A percentile compares a stretch with the other conserved stretches of the same genome.
These are phyloP conservation scores for Trichoderma atrobrunneum DNA, from an alignment of 2,329 filamentous ascomycete genomes.

Conservation along the genomic window DNA sequence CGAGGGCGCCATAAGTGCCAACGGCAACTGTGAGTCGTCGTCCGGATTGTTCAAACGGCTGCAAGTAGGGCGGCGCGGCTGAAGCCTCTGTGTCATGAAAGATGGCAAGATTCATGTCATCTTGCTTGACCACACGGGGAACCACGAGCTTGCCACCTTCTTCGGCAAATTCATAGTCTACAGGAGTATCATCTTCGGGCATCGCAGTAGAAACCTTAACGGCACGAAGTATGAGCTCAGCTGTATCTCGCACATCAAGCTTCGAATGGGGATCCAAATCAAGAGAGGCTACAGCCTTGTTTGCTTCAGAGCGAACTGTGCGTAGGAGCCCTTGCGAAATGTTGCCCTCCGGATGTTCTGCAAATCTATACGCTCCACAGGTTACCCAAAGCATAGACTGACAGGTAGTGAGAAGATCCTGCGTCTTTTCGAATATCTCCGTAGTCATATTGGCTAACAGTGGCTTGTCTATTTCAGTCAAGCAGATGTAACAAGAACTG, in stretches of 20 bases:
- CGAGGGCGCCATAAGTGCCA: slow-evolving; percentile 37
- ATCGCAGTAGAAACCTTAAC: slow-evolving; percentile 24
- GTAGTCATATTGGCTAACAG: slow-evolving; percentile 41
- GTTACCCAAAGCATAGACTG: slow-evolving; percentile 42
- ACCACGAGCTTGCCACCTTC: slow-evolving; percentile 29
- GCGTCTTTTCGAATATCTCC: slow-evolving; percentile 38
- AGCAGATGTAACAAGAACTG: slow-evolving; percentile 35
- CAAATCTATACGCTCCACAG: slow-evolving; percentile 38
- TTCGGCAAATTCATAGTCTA: slow-evolving; percentile 33
- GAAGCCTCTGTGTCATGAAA: slow-evolving; percentile 27
- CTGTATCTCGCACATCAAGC: slow-evolving; percentile 30
- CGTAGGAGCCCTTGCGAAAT: slow-evolving; percentile 46
- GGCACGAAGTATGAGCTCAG: slow-evolving; percentile 33
- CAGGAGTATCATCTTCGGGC: slow-evolving; percentile 22
- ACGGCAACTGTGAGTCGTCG: slow-evolving; percentile 39
- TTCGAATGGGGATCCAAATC: slow-evolving; percentile 42
- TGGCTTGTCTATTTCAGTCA: slow-evolving; percentile 45
- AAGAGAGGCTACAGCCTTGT: slow-evolving; percentile 43
- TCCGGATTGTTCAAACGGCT: slow-evolving; percentile 38
- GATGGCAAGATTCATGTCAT: slow-evolving; percentile 28
- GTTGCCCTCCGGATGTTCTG: slow-evolving; percentile 39
- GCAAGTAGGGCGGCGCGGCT: slow-evolving; percentile 29
- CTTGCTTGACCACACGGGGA: slow-evolving; percentile 29
- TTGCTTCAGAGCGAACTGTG: slow-evolving; percentile 46
- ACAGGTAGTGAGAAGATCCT: slow-evolving; percentile 35